Evolutionary conservation across 495 filamentous ascomycete species (phyloP).

Genomic region (Coniosporium apollinis): DNA sequence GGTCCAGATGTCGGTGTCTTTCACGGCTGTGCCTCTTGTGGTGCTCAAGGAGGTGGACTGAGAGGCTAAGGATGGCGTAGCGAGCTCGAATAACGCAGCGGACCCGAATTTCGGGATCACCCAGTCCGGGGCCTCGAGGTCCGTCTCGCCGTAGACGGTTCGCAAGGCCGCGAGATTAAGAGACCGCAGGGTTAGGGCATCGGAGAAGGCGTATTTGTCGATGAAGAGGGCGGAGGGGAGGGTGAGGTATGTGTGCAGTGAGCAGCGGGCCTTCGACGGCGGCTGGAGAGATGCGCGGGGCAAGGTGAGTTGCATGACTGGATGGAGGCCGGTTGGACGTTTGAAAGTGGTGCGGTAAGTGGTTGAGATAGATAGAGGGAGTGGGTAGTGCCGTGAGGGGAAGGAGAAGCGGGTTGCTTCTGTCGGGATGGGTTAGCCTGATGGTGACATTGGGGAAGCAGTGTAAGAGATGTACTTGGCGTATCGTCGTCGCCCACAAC

Average conservation of each 20-base stretch:
- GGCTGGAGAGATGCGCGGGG: constrained; percentile 18
- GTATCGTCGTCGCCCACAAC: constrained; percentile 60
- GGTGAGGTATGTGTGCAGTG: constrained; percentile 67
- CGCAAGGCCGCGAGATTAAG: constrained; percentile 56
- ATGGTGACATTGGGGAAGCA: constrained; percentile 7
- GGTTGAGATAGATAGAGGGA: constrained; percentile 27
- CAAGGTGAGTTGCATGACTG: constrained; percentile 40
- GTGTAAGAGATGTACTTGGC: constrained; percentile 35
- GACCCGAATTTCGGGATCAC: constrained; percentile 64
- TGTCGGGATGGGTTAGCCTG: constrained; percentile 11
- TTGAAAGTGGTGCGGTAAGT: constrained; percentile 38
- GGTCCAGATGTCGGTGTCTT: constrained; percentile 33
- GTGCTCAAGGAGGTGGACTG: constrained; percentile 2
- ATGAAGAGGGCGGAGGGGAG: constrained; percentile 72
- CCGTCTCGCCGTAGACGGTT: constrained; percentile 59
- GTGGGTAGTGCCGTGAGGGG: constrained; percentile 62
- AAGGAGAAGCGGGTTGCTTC: constrained; percentile 78
- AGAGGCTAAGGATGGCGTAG: constrained; percentile 24
- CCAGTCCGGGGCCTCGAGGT: constrained; percentile 88
- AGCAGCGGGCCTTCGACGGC: constrained; percentile 35
- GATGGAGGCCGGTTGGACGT: constrained; percentile 71
- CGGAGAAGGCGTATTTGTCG: constrained; percentile 72
- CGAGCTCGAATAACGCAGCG: constrained; percentile 58
- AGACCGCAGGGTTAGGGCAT: constrained; percentile 53
- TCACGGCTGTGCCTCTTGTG: constrained; percentile 11